These are phyloP conservation scores for Trichoderma koningii DNA, from an alignment of 2,329 filamentous ascomycete species.

Conservation along the genomic window DNA sequence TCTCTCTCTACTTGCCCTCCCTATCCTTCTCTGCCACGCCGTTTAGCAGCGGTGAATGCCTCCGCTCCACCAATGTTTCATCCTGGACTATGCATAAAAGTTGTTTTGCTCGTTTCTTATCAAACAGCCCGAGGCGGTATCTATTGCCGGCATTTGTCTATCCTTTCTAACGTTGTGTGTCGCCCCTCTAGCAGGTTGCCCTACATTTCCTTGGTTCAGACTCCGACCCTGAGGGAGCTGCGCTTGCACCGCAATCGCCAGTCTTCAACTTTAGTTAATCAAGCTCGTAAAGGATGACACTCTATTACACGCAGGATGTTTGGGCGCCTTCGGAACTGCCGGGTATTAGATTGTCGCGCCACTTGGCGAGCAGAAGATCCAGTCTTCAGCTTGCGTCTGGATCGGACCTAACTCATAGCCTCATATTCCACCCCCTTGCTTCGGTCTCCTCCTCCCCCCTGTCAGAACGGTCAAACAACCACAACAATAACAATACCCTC, in stretches of 20 bases:
- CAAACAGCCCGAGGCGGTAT: conserved; percentile 13
- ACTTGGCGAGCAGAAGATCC: background rate
- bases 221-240: background rate
- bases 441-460: background rate
- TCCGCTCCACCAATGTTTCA: conserved; percentile 22
- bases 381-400: conserved; percentile 4
- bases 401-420: background rate
- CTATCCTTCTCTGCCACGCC: background rate
- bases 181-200: background rate
- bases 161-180: background rate
- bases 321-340: background rate
- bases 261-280: background rate
- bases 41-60: conserved; percentile 22
- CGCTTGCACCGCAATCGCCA: conserved; percentile 3
- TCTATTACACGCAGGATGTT: background rate
- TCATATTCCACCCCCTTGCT: background rate
- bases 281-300: background rate
- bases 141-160: conserved; percentile 19
- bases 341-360: background rate
- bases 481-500: too few relatives aligned
- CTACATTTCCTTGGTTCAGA: background rate
- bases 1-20: background rate
- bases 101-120: background rate
- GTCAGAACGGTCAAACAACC: background rate
- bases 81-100: conserved; percentile 25